These are phyloP conservation scores for Viola odorata DNA, from an alignment of 345 rosid species.

Conservation along the genomic window DNA sequence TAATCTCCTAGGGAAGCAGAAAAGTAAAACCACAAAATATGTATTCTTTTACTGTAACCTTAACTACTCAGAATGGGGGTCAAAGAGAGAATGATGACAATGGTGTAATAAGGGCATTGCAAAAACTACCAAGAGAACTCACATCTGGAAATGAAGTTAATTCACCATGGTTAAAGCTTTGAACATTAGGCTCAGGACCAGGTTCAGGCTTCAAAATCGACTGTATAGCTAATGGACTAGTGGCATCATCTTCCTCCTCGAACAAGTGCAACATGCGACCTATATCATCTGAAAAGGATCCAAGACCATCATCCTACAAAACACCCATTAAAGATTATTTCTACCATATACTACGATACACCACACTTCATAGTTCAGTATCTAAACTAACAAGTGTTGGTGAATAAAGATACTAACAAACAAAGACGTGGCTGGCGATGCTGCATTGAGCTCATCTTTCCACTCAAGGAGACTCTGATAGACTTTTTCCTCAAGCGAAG, in stretches of 20 bases:
- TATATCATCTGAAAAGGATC: conserved; percentile 55
- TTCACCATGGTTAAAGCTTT: conserved; percentile 26
- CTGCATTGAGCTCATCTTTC: conserved; percentile 60
- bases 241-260: conserved; percentile 80
- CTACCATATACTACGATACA: background rate
- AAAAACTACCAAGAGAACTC: conserved; percentile 6
- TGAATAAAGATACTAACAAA: conserved; percentile 35
- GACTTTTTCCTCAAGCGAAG: conserved; percentile 61
- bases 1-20: too few species aligned
- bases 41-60: too few species aligned
- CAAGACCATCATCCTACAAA: conserved; percentile 59
- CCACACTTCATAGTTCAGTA: background rate
- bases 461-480: conserved; percentile 58
- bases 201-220: conserved; percentile 36
- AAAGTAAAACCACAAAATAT: too few species aligned
- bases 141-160: conserved; percentile 38
- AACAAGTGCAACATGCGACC: conserved; percentile 44
- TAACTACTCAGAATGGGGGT: too few species aligned
- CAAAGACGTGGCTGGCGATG: conserved; percentile 62
- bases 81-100: too few species aligned
- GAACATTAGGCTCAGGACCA: conserved; percentile 37
- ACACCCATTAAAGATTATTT: conserved; percentile 10
- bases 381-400: background rate
- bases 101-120: too few species aligned
- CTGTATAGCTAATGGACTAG: conserved; percentile 47